These are phyloP conservation scores for Candida hispaniensis DNA, from an alignment of 805 yeast genomes.

Conservation along the genomic window DNA sequence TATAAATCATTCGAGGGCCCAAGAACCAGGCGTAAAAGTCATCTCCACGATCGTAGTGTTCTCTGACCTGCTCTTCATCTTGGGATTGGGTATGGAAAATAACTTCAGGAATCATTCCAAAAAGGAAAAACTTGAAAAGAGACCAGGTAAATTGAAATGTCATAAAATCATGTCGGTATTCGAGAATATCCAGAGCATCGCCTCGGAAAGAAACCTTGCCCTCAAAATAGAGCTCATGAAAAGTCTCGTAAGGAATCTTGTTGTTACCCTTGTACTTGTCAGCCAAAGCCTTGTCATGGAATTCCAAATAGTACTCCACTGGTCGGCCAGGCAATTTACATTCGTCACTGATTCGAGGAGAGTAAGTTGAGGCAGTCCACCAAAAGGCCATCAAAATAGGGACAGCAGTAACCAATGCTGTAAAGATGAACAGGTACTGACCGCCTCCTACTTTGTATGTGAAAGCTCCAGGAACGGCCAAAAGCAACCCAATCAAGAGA, in stretches of 20 bases:
- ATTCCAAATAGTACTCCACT: slow-evolving; percentile 68
- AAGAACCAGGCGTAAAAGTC: slow-evolving; percentile 90
- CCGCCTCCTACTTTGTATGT: slow-evolving; percentile 59
- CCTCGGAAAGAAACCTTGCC: slow-evolving; percentile 81
- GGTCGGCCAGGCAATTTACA: slow-evolving; percentile 67
- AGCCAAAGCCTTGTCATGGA: slow-evolving; percentile 61
- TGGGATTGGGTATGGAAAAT: slow-evolving; percentile 85
- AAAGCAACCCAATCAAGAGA: slow-evolving; percentile 39
- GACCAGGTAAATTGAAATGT: slow-evolving; percentile 65
- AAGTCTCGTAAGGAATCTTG: slow-evolving; percentile 86
- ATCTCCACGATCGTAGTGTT: slow-evolving; percentile 92
- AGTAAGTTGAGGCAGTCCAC: slow-evolving; percentile 63
- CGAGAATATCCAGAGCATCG: slow-evolving; percentile 72
- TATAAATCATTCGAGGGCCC: slow-evolving; percentile 91
- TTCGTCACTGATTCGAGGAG: slow-evolving; percentile 74
- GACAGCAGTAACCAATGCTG: slow-evolving; percentile 42
- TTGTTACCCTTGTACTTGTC: slow-evolving; percentile 57
- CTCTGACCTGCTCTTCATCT: slow-evolving; percentile 94
- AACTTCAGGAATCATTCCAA: slow-evolving; percentile 88
- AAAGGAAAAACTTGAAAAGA: slow-evolving; percentile 66
- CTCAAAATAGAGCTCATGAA: slow-evolving; percentile 77
- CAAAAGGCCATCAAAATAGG: slow-evolving; percentile 78
- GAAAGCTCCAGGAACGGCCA: slow-evolving; percentile 51
- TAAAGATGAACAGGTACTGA: slow-evolving; percentile 51
- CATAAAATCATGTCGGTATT: slow-evolving; percentile 88